Evolutionary conservation across 495 filamentous ascomycete genomes (phyloP).

Genomic region (Glonium stellatum): DNA sequence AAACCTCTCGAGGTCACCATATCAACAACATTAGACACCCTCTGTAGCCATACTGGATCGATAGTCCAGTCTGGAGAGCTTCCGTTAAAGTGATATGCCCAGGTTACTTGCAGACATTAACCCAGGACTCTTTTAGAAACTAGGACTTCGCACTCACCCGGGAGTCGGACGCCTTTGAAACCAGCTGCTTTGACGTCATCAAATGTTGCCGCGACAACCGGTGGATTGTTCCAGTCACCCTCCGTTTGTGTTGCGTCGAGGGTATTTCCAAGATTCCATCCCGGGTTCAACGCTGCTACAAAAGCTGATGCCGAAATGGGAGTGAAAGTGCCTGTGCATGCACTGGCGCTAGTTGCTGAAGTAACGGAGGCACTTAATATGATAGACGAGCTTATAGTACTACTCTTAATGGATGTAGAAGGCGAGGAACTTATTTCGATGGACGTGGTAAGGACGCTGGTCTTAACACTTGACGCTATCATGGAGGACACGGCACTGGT

Average conservation of each 20-base stretch:
- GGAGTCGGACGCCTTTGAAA: constrained; percentile 54
- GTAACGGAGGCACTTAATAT: background rate
- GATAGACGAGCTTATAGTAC: background rate
- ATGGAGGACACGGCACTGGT: background rate
- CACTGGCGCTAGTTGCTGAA: constrained; percentile 7
- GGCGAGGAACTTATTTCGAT: background rate
- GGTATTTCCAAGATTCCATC: constrained; percentile 48
- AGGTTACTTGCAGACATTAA: constrained; percentile 44
- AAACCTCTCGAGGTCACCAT: constrained; percentile 47
- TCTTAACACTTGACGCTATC: background rate
- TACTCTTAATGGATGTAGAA: background rate
- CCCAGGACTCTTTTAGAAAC: background rate
- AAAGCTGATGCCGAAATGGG: constrained; percentile 37
- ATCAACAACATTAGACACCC: constrained; percentile 55
- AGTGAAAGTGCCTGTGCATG: constrained; percentile 37
- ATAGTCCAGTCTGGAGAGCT: constrained; percentile 49
- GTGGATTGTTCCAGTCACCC: constrained; percentile 53
- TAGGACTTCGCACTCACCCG: constrained; percentile 30
- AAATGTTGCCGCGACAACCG: constrained; percentile 45
- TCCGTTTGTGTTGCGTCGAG: constrained; percentile 53
- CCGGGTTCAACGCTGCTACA: constrained; percentile 36
- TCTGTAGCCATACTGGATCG: constrained; percentile 48
- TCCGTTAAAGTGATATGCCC: constrained; percentile 49
- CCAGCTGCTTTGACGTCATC: constrained; percentile 47
- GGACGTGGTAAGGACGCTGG: background rate